phyloP scores from a whole-genome alignment of 139 green algal species.

The Tetradesmus obliquus region DNA sequence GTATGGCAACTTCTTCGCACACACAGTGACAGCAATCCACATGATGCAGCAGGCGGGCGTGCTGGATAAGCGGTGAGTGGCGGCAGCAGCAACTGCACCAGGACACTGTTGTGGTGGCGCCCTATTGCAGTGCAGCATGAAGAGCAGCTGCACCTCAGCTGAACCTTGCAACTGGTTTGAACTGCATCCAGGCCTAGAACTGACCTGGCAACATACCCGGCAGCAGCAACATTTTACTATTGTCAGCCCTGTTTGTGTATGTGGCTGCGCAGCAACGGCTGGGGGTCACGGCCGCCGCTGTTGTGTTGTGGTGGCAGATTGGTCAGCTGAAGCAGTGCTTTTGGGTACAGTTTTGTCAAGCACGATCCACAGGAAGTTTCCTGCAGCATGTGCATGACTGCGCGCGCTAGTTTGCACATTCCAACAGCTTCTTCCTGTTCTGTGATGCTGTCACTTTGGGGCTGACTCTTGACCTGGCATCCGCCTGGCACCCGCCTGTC shows the following conservation, averaged over 20 bases:
- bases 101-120: not conserved
- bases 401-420: no score
- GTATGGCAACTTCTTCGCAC: slow-evolving; percentile 35
- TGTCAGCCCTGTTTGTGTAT: no score
- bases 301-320: no score
- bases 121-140: not conserved
- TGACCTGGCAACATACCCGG: no score
- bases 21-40: slow-evolving; percentile 26
- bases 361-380: no score
- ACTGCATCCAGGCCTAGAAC: not conserved
- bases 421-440: not conserved
- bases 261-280: no score
- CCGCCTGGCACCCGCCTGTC: not conserved
- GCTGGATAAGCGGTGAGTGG: slow-evolving; percentile 33
- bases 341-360: no score
- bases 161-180: not conserved
- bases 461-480: not conserved
- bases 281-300: no score
- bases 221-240: not conserved
- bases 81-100: not conserved
- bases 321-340: no score
- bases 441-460: not conserved
- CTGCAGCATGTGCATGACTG: no score
- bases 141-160: not conserved
- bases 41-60: slow-evolving; percentile 5